Conservation (phyloP, 139 green algal species). For the Chara braunii region DNA sequence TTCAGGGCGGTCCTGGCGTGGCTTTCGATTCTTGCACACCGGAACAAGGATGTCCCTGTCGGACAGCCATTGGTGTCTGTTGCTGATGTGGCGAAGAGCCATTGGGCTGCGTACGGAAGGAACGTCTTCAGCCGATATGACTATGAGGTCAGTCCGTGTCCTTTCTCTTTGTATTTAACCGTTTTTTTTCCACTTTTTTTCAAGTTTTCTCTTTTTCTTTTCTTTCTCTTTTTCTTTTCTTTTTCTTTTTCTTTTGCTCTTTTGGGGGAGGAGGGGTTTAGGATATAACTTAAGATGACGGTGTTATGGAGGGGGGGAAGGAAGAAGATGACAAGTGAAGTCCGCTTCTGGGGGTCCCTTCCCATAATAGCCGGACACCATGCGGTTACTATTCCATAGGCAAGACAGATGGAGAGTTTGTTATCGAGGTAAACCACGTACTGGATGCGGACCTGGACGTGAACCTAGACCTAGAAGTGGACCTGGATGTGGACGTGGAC, state of each 20-base stretch:
- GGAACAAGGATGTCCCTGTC: slow-evolving; percentile 76
- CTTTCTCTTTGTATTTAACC: slow-evolving; percentile 25
- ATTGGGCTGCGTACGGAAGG: slow-evolving; percentile 90
- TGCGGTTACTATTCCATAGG: no score
- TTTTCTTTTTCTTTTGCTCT: no score
- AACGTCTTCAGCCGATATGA: slow-evolving; percentile 96
- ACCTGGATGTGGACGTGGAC: not conserved
- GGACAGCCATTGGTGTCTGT: slow-evolving; percentile 75
- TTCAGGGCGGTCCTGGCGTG: slow-evolving; percentile 88
- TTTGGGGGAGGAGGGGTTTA: no score
- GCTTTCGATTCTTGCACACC: slow-evolving; percentile 83
- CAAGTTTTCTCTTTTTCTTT: no score
- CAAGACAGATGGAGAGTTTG: not conserved
- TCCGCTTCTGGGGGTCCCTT: no score
- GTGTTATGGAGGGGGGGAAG: no score
- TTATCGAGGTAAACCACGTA: not conserved
- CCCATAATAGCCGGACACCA: no score
- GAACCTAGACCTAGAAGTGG: not conserved
- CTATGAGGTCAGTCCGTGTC: slow-evolving; percentile 57
- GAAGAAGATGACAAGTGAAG: no score
- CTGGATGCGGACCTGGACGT: not conserved
- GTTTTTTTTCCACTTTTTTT: not conserved
- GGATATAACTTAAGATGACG: no score
- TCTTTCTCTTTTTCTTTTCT: not conserved
- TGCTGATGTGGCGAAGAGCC: slow-evolving; percentile 80